phyloP scores from a whole-genome alignment of 495 filamentous ascomycete genomes.

The Bacidia rubella region DNA sequence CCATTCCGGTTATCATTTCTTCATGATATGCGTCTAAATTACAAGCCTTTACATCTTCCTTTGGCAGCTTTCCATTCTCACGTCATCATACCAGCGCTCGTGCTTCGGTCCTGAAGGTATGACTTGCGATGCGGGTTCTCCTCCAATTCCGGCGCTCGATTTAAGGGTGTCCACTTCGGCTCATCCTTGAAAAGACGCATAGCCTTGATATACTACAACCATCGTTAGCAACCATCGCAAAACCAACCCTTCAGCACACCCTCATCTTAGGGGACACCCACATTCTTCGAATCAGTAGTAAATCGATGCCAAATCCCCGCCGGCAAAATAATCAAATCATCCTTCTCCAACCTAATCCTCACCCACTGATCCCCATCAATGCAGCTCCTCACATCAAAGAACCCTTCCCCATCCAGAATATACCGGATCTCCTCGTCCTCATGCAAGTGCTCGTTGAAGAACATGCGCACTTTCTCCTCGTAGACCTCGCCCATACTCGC shows the following conservation, averaged over 20 bases:
- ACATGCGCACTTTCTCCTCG: slow-evolving; percentile 82
- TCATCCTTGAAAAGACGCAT: slow-evolving; percentile 98
- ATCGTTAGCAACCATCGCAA: neutral
- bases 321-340: slow-evolving; percentile 71
- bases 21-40: neutral
- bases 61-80: neutral
- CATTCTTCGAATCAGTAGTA: slow-evolving; percentile 82
- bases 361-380: slow-evolving; percentile 63
- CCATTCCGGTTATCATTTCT: neutral
- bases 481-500: slow-evolving; percentile 68
- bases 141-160: slow-evolving; percentile 67
- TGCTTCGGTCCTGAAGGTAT: slow-evolving; percentile 12
- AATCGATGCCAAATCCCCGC: slow-evolving; percentile 98
- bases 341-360: slow-evolving; percentile 60
- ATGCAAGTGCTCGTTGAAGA: slow-evolving; percentile 92
- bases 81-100: slow-evolving; percentile 16
- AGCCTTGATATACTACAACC: slow-evolving; percentile 72
- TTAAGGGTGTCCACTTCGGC: slow-evolving; percentile 95
- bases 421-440: slow-evolving; percentile 99
- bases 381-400: slow-evolving; percentile 73
- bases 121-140: slow-evolving; percentile 57
- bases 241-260: slow-evolving; percentile 11
- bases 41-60: neutral
- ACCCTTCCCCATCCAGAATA: slow-evolving; percentile 77
- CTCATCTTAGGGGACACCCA: slow-evolving; percentile 34